Percentiles rank a stretch among this genome's conserved stretches.
phyloP scores from a whole-genome alignment of 2,329 filamentous ascomycete species.

The Hypomyces perniciosus region DNA sequence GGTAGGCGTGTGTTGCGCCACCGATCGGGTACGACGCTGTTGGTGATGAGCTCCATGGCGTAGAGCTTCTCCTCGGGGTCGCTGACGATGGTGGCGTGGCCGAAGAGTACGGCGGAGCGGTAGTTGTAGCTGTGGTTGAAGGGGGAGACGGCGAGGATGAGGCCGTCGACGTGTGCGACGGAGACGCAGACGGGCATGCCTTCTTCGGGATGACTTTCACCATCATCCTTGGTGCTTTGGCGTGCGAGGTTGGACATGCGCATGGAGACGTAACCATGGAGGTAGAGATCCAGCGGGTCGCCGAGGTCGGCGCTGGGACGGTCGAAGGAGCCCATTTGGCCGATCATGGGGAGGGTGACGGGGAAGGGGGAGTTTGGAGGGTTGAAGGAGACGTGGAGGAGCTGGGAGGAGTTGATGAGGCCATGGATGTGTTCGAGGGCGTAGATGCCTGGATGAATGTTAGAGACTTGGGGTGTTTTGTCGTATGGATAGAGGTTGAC shows the following conservation, averaged over 20 bases:
- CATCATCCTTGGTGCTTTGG: background rate
- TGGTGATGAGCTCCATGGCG: slow-evolving; percentile 73
- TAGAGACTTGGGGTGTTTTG: background rate
- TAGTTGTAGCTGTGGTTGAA: slow-evolving; percentile 85
- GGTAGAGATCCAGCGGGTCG: slow-evolving; percentile 68
- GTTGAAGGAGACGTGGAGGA: slow-evolving; percentile 77
- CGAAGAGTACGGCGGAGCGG: slow-evolving; percentile 72
- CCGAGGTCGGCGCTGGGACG: slow-evolving; percentile 52
- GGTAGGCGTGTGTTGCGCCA: slow-evolving; percentile 66
- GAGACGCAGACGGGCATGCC: slow-evolving; percentile 67
- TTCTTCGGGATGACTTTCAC: slow-evolving; percentile 15
- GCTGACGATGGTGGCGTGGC: slow-evolving; percentile 62
- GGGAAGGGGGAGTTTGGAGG: slow-evolving; percentile 62
- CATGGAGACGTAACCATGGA: slow-evolving; percentile 78
- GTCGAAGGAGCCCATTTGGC: slow-evolving; percentile 68
- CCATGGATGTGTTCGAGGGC: slow-evolving; percentile 65
- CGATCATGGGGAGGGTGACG: slow-evolving; percentile 77
- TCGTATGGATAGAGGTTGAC: slow-evolving; percentile 1
- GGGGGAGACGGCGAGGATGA: slow-evolving; percentile 73
- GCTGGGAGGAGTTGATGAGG: slow-evolving; percentile 67
- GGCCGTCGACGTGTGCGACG: slow-evolving; percentile 69
- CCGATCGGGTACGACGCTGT: slow-evolving; percentile 62
- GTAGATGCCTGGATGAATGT: slow-evolving; percentile 53
- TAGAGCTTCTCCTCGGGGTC: slow-evolving; percentile 66
- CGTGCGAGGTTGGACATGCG: slow-evolving; percentile 64